phyloP scores from a whole-genome alignment of 805 yeast genomes.

The Metschnikowia peoriensis region DNA sequence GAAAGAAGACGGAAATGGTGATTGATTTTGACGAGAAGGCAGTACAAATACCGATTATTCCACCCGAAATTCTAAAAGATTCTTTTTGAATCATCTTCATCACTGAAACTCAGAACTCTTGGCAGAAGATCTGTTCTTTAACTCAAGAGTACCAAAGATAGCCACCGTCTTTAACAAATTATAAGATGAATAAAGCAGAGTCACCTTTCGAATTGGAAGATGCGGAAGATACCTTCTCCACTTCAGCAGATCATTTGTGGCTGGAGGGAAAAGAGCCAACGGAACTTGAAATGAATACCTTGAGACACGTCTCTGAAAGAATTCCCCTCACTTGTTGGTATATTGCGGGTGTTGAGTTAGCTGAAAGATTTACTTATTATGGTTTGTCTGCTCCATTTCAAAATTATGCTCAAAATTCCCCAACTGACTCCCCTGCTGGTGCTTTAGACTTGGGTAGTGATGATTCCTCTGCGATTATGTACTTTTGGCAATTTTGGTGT shows the following conservation, averaged over 20 bases:
- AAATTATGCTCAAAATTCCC: conserved; percentile 16
- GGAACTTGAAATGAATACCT: conserved; percentile 48
- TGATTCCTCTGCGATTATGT: conserved; percentile 15
- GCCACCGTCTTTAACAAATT: neutral
- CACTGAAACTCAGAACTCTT: too few relatives aligned
- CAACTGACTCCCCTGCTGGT: conserved; percentile 13
- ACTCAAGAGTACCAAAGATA: too few relatives aligned
- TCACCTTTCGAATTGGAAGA: neutral
- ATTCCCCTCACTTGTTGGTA: conserved; percentile 17
- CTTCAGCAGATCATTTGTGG: neutral
- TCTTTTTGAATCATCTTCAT: too few relatives aligned
- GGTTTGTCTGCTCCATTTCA: conserved; percentile 19
- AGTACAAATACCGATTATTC: too few relatives aligned
- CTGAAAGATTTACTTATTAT: conserved; percentile 16
- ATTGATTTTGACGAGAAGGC: too few relatives aligned
- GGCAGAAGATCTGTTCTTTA: too few relatives aligned
- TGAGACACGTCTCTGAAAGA: conserved; percentile 46
- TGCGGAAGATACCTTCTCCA: neutral
- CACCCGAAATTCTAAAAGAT: too few relatives aligned
- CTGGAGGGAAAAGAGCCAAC: conserved; percentile 37
- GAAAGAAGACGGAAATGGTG: neutral
- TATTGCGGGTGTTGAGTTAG: conserved; percentile 16
- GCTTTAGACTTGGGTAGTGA: conserved; percentile 9
- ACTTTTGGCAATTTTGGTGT: conserved; percentile 18
- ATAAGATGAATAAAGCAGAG: neutral